Conservation (phyloP, 2,329 filamentous ascomycete genomes). For the Paraphoma sp. region DNA sequence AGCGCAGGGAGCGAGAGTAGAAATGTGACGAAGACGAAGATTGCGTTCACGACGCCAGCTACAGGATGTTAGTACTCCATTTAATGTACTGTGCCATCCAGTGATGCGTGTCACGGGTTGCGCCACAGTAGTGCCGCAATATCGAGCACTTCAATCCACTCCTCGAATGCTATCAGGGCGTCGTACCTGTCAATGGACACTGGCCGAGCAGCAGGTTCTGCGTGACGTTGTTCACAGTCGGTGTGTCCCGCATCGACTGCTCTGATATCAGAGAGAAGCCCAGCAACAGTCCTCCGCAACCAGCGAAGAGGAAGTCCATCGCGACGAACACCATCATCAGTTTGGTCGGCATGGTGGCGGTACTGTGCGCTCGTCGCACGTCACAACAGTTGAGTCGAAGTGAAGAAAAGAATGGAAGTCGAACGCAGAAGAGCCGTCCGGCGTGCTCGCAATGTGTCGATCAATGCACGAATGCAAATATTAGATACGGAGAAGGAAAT, state of each 20-base stretch:
- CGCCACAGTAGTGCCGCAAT: slow-evolving; percentile 33
- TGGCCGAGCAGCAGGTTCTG: slow-evolving; percentile 59
- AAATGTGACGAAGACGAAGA: slow-evolving; percentile 75
- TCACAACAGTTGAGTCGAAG: slow-evolving; percentile 6
- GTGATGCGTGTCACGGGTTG: slow-evolving; percentile 17
- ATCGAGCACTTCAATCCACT: slow-evolving; percentile 6
- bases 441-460: slow-evolving; percentile 45
- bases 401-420: slow-evolving; percentile 39
- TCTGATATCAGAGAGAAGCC: slow-evolving; percentile 60
- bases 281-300: slow-evolving; percentile 59
- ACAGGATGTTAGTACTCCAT: slow-evolving; percentile 26
- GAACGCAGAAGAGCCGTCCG: slow-evolving; percentile 46
- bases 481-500: slow-evolving; percentile 40
- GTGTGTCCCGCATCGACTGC: slow-evolving; percentile 48
- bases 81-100: slow-evolving; percentile 3
- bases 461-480: slow-evolving; percentile 27
- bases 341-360: slow-evolving; percentile 57
- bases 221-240: slow-evolving; percentile 58
- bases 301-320: slow-evolving; percentile 60
- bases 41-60: slow-evolving; percentile 75
- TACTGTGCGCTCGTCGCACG: slow-evolving; percentile 20
- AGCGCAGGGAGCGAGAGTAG: slow-evolving; percentile 74
- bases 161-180: background rate
- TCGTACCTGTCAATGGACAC: slow-evolving; percentile 62
- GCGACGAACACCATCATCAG: slow-evolving; percentile 60